Base-by-base conservation (phyloP, 169 alveolate genomes). In the Eimeria acervulina region DNA sequence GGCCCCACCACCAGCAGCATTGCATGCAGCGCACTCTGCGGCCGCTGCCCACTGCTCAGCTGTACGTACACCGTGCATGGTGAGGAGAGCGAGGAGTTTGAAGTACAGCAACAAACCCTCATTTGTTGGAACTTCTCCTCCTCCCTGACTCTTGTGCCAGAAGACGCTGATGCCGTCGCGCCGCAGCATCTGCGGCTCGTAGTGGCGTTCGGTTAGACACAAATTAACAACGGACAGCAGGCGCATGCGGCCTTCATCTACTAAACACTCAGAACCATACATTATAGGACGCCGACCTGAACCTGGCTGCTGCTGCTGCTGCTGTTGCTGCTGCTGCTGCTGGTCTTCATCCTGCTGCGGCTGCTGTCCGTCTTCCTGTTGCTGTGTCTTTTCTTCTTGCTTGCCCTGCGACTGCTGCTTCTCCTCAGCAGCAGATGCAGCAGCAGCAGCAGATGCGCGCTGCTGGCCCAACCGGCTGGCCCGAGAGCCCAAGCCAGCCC, bases 41-140 rank as follows among this genome's bases (percentile, higher is more conserved):
- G 91, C 38, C 21, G 74, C 91, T 0, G 91, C 91, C 91, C 91
- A 83, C 15, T 83, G 91, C 74, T 83, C 91, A n/a, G 91, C 91
- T 83, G 47, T 52, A 51, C 91, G 91, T 51, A 83, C 72, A 52
- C 91, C 91, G 33, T 83, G 91, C 91, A 83, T 83, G 5, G 91
- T 83, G 23, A 52, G 51, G 28, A 83, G 68, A 28, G 91, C 68
- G 23, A 83, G 51, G 0, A 83, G 26, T 44, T 83, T 83, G 74
- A 83, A 83, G 59, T 83, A 83, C 12, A 51, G 44, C 42, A 51
- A 4, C 40, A 83, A 38, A 7, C 72, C 59, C 55, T 83, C 91
- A 15, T 23, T n/a, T 13, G 91, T 83, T 13, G 91, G 91, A 51
- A 83, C 74, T 52, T 83, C 91, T 47, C 91, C 91, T 10, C 91